Conservation (phyloP, 2,329 filamentous ascomycete species). For the Tolypocladium paradoxum region DNA sequence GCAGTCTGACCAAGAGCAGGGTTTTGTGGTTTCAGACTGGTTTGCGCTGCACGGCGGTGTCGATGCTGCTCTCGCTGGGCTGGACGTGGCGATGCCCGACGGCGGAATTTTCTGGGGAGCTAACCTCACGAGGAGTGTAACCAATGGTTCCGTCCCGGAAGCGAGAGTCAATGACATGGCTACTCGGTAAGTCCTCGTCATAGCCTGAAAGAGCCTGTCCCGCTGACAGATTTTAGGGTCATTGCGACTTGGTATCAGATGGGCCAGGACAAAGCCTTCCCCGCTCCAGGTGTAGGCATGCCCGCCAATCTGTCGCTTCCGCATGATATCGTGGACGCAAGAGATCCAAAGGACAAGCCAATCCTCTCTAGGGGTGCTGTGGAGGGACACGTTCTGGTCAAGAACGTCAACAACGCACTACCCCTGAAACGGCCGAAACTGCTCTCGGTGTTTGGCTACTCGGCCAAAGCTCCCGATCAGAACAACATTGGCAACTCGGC, state of each 20-base stretch:
- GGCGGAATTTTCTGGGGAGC: conserved; percentile 28
- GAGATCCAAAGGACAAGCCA: conserved; percentile 29
- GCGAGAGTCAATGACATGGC: conserved; percentile 52
- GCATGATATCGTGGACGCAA: conserved; percentile 42
- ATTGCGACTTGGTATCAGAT: conserved; percentile 47
- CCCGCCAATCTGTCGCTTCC: conserved; percentile 34
- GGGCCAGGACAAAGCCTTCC: conserved; percentile 38
- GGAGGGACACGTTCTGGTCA: conserved; percentile 54
- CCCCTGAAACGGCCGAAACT: conserved; percentile 39
- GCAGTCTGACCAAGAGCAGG: too few relatives aligned
- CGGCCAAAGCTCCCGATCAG: conserved; percentile 37
- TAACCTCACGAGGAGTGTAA: conserved; percentile 48
- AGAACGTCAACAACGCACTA: conserved; percentile 45
- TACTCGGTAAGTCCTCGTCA: conserved; percentile 21
- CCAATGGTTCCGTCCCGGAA: conserved; percentile 47
- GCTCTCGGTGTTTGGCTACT: conserved; percentile 53
- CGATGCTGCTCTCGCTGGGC: conserved; percentile 48
- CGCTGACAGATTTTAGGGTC: conserved; percentile 14
- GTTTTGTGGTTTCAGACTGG: conserved; percentile 61
- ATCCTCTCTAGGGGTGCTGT: conserved; percentile 44
- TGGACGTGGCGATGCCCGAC: conserved; percentile 62
- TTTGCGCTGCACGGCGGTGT: conserved; percentile 54
- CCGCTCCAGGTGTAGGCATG: conserved; percentile 39
- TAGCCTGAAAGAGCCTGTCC: too few relatives aligned
- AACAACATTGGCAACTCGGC: too few relatives aligned